phyloP scores from a whole-genome alignment of 1,139 yeast genomes.

The Suhomyces bokatorum region DNA sequence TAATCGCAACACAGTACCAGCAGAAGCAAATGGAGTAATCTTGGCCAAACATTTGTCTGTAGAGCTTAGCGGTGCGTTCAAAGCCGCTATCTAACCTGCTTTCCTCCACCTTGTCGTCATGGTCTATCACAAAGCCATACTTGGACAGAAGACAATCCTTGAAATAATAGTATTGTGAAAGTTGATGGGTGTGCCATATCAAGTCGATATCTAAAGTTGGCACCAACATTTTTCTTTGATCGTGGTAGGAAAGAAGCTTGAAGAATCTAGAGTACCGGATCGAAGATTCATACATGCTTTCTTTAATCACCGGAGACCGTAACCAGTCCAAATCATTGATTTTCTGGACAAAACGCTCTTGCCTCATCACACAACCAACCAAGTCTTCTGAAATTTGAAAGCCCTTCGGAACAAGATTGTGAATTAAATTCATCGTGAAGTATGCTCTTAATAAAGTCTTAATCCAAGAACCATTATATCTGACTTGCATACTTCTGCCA shows the following conservation, averaged over 20 bases:
- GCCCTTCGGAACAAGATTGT: constrained; percentile 18
- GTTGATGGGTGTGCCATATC: constrained; percentile 44
- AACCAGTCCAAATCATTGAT: constrained; percentile 35
- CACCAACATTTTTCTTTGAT: constrained; percentile 21
- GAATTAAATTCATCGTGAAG: constrained; percentile 22
- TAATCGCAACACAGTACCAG: constrained; percentile 23
- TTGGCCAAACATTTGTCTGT: constrained; percentile 20
- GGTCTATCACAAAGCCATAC: constrained; percentile 23
- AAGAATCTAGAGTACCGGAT: constrained; percentile 31
- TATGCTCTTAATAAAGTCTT: constrained; percentile 17
- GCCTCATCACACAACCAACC: constrained; percentile 33
- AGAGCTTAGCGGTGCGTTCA: constrained; percentile 22
- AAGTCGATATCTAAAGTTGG: constrained; percentile 44
- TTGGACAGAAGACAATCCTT: constrained; percentile 18
- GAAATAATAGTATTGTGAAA: constrained; percentile 27
- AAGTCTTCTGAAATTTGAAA: constrained; percentile 29
- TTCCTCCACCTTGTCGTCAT: constrained; percentile 31
- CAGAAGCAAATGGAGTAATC: constrained; percentile 32
- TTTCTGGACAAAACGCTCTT: constrained; percentile 31
- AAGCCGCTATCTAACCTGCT: constrained; percentile 22
- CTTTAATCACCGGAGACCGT: constrained; percentile 21
- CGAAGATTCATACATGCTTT: constrained; percentile 22
- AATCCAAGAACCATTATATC: constrained; percentile 2
- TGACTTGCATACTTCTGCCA: neutral
- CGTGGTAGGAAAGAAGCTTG: constrained; percentile 17